phyloP scores from a whole-genome alignment of 768 basidiomycete species.

The Coprinellus micaceus region DNA sequence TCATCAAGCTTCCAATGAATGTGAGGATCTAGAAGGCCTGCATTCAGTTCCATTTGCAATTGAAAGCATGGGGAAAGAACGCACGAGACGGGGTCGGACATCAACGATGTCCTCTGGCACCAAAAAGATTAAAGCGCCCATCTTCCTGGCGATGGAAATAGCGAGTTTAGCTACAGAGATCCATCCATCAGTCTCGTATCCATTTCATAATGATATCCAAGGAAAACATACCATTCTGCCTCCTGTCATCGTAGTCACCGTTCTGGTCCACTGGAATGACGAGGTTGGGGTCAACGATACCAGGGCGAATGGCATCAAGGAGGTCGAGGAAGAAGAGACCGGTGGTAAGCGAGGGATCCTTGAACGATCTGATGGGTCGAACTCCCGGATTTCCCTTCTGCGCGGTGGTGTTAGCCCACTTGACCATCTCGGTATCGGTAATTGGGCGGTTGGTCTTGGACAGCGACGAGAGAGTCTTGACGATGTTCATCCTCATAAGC shows the following conservation, averaged over 20 bases:
- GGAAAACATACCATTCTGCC: conserved; percentile 75
- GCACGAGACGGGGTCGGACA: conserved; percentile 81
- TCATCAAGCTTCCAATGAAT: conserved; percentile 93
- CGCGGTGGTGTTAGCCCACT: conserved; percentile 92
- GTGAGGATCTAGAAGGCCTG: conserved; percentile 69
- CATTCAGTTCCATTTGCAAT: background rate
- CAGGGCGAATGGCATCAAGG: conserved; percentile 86
- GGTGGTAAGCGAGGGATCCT: conserved; percentile 84
- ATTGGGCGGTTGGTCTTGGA: conserved; percentile 66
- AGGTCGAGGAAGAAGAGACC: conserved; percentile 93
- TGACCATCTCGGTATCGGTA: conserved; percentile 89
- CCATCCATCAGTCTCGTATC: too few relatives aligned
- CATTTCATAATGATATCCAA: too few relatives aligned
- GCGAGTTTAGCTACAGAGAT: conserved; percentile 78
- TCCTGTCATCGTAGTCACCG: conserved; percentile 81
- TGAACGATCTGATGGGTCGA: conserved; percentile 83
- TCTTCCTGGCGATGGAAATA: conserved; percentile 97
- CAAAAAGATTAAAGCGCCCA: conserved; percentile 93
- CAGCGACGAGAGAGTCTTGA: conserved; percentile 80
- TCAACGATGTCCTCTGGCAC: conserved; percentile 98
- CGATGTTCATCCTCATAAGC: conserved; percentile 90
- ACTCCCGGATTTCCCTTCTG: conserved; percentile 60
- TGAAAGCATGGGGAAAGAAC: conserved; percentile 24
- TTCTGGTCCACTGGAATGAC: conserved; percentile 57
- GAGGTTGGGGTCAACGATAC: conserved; percentile 88